Percentiles rank a stretch among this genome's conserved stretches.
Evolutionary conservation across 2,329 filamentous ascomycete species (phyloP).

Genomic region (Monosporascus sp.): DNA sequence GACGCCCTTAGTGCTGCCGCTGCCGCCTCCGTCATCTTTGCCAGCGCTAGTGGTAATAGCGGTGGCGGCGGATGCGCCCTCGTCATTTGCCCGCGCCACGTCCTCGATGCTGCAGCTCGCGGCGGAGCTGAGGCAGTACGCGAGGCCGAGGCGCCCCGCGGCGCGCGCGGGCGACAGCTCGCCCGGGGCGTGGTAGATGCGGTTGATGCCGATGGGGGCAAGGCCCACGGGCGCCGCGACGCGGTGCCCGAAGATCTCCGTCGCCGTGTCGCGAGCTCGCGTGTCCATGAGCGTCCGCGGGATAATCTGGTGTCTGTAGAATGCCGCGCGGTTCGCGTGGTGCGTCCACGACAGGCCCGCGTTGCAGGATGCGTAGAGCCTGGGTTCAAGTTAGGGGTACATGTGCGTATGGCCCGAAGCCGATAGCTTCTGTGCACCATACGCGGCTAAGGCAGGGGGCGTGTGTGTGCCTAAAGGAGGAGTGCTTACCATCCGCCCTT

Average conservation of each 20-base stretch:
- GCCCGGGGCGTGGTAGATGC: conserved; percentile 54
- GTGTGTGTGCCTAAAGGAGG: not conserved
- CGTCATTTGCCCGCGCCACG: conserved; percentile 50
- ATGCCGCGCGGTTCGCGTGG: conserved; percentile 56
- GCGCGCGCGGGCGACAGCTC: conserved; percentile 56
- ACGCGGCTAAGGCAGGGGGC: no score
- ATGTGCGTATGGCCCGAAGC: not conserved
- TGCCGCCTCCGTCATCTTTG: not conserved
- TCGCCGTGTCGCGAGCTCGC: conserved; percentile 50
- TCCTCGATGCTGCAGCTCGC: conserved; percentile 51
- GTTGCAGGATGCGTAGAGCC: conserved; percentile 52
- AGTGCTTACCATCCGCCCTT: conserved; percentile 45
- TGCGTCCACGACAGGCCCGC: conserved; percentile 47
- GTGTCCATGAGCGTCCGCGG: conserved; percentile 58
- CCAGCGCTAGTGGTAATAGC: not conserved
- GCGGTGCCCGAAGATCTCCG: conserved; percentile 54
- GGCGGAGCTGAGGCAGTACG: conserved; percentile 55
- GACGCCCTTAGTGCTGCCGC: conserved; percentile 20
- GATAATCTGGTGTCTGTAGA: conserved; percentile 58
- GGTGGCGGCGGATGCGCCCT: conserved; percentile 13
- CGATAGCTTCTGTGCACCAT: no score
- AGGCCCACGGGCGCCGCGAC: conserved; percentile 58
- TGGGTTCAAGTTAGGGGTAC: conserved; percentile 3
- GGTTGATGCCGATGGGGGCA: conserved; percentile 60
- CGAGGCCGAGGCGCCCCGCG: conserved; percentile 52